A percentile compares a stretch with the other conserved stretches of the same genome.
Evolutionary conservation across 176 grass and related monocot genomes (phyloP).

Genomic region (Ampelocalamus luodianensis): DNA sequence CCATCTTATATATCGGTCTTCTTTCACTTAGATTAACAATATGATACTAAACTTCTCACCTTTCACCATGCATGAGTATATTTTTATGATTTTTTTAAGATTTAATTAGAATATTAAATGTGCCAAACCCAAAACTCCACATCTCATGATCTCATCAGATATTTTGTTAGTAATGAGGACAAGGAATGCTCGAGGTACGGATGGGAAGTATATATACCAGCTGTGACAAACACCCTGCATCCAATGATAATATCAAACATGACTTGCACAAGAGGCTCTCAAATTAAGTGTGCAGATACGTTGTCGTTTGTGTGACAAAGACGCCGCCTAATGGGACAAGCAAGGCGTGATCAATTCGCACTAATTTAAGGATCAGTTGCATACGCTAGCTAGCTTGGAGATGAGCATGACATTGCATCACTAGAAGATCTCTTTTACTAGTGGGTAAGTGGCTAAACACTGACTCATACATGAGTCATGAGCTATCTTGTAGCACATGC

Average conservation of each 20-base stretch:
- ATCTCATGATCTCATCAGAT: no score
- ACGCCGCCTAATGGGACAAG: conserved; percentile 28
- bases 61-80: no score
- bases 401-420: neutral
- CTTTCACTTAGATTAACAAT: no score
- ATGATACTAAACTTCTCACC: no score
- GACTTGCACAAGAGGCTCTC: neutral
- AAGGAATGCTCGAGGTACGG: no score
- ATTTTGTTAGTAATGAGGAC: no score
- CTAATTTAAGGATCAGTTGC: neutral
- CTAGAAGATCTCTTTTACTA: neutral
- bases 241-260: conserved; percentile 22
- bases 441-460: neutral
- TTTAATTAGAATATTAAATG: no score
- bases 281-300: neutral
- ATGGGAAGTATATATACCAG: no score
- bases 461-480: conserved; percentile 24
- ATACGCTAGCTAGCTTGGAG: neutral
- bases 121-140: no score
- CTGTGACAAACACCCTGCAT: neutral
- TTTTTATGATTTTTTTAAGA: no score
- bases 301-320: neutral
- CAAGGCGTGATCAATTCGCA: neutral
- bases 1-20: no score
- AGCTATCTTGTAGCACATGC: neutral